Evolutionary conservation across 805 yeast genomes (phyloP).

Genomic region (Saccharomycopsis fermentans): DNA sequence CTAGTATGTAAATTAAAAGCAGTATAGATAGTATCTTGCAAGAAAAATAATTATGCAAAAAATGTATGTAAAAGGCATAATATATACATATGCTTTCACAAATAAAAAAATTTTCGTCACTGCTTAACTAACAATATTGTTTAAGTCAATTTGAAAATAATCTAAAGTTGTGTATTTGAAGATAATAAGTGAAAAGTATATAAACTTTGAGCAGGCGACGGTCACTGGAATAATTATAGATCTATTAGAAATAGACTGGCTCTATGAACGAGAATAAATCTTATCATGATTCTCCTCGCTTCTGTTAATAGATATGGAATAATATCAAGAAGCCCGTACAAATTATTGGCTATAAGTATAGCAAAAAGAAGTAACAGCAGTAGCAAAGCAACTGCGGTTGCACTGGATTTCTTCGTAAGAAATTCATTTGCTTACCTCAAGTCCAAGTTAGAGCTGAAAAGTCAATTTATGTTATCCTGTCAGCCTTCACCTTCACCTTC

Average conservation of each 20-base stretch:
- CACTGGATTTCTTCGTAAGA: slow-evolving; percentile 8
- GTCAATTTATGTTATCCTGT: slow-evolving; percentile 16
- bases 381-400: background rate
- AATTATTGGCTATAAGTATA: background rate
- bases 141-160: background rate
- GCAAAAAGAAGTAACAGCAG: background rate
- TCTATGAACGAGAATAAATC: background rate
- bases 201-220: no score
- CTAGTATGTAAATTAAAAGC: no score
- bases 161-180: background rate
- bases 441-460: slow-evolving; percentile 2
- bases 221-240: background rate
- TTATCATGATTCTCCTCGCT: background rate
- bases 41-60: background rate
- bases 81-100: background rate
- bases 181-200: background rate
- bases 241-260: background rate
- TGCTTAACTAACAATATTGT: background rate
- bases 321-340: background rate
- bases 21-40: background rate
- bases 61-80: background rate
- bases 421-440: slow-evolving; percentile 4
- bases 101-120: background rate
- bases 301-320: background rate
- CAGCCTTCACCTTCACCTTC: slow-evolving; percentile 14